Percentiles rank a stretch among this genome's conserved stretches.
Conservation (phyloP, 495 filamentous ascomycete species). For the Xylaria cubensis region DNA sequence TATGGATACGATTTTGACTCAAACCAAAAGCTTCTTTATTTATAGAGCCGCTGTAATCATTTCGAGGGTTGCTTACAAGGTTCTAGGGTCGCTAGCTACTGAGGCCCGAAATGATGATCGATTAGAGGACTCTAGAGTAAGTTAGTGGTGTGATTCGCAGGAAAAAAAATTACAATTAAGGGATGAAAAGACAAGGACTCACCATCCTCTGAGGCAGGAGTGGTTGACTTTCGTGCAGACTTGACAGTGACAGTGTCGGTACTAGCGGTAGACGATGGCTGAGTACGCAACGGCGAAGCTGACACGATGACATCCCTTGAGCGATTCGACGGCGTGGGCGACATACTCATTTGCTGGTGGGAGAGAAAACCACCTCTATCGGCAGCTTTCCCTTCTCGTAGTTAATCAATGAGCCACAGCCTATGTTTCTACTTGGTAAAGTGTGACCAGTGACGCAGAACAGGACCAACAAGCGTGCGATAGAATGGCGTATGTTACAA, state of each 20-base stretch:
- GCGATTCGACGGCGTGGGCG: background rate
- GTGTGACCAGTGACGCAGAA: background rate
- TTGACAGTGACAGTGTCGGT: background rate
- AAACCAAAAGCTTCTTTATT: background rate
- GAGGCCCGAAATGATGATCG: background rate
- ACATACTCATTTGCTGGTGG: background rate
- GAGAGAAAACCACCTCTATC: background rate
- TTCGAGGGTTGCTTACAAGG: background rate
- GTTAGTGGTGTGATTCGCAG: background rate
- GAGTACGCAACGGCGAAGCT: background rate
- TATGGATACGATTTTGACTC: background rate
- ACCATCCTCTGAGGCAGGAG: background rate
- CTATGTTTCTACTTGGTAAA: no score
- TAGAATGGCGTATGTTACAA: background rate
- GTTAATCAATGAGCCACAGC: no score
- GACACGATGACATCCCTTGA: background rate
- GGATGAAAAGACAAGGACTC: background rate
- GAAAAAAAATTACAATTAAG: background rate
- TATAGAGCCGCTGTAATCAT: background rate
- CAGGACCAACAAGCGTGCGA: background rate
- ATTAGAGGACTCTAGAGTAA: background rate
- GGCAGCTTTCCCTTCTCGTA: background rate
- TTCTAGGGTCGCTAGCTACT: background rate
- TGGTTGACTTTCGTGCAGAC: background rate
- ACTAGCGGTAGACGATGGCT: background rate